Evolutionary conservation across 805 yeast genomes (phyloP), one percentile per base, ranked within the genome.

Genomic region (Millerago galiae): DNA sequence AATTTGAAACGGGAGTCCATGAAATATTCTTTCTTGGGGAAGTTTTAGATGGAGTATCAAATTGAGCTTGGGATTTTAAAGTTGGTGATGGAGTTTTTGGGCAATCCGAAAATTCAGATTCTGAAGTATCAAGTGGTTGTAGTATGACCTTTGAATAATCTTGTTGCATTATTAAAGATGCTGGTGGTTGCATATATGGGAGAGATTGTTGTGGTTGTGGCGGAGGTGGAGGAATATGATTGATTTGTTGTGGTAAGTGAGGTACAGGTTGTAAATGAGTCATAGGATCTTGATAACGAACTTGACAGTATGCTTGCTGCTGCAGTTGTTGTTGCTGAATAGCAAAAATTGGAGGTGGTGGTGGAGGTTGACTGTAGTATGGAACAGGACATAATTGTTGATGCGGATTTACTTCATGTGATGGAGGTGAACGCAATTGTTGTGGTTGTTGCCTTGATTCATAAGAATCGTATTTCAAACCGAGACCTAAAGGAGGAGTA

Each of bases 51-150:
- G 30, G 35, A 14, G 36, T 25, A 9, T 40, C 37, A 41, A 61
- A 62, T 25, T 42, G 45, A 5, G 62, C 62, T 42, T 66, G 70
- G 0, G 70, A 62, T 38, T 45, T 54, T 15, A 71, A 59, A 15
- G 67, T 66, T 38, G 79, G 77, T 0, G 78, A 75, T 21, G 66
- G 68, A 1, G 69, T 62, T 35, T 66, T 65, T 35, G 65, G 61
- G 13, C 54, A 63, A 6, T 64, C 60, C 9, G 51, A 60, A 32
- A 56, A 59, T 41, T 63, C 61, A 33, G 61, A 61, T 28, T 63
- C 71, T 10, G 59, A 58, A 10, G 59, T 60, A 8, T 59, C 44
- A 21, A 40, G 6, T 7, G 34, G 35, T 6, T 35, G 40, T 9
- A 33, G 40, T 13, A 29, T 29, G 9, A 21, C 24, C 24, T 32